phyloP scores from a whole-genome alignment of 75 land plant genomes.

The Larix kaempferi region DNA sequence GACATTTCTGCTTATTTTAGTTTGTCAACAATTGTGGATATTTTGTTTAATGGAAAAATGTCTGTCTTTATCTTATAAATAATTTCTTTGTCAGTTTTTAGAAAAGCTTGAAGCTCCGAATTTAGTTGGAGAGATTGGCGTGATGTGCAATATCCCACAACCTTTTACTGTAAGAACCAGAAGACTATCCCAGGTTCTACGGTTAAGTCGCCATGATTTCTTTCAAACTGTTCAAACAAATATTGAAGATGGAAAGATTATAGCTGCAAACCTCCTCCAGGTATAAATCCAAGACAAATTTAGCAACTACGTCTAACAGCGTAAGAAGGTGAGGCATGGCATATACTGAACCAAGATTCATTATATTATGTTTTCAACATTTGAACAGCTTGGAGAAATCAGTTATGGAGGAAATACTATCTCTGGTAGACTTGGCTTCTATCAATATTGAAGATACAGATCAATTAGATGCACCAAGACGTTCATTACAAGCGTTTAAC shows the following conservation, averaged over 20 bases:
- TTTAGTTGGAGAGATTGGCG: constrained; percentile 64
- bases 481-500: too few relatives aligned
- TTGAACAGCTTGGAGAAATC: not conserved
- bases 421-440: constrained; percentile 20
- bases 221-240: constrained; percentile 41
- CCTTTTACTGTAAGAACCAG: constrained; percentile 60
- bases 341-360: not conserved
- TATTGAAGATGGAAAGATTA: constrained; percentile 39
- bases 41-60: constrained; percentile 9
- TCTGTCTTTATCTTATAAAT: not conserved
- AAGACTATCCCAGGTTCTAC: constrained; percentile 48
- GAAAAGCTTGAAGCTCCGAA: constrained; percentile 34
- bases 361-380: constrained; percentile 4
- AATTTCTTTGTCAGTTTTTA: constrained; percentile 18
- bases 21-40: constrained; percentile 12
- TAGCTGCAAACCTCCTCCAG: constrained; percentile 50
- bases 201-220: constrained; percentile 53
- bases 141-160: constrained; percentile 59
- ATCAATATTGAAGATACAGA: constrained; percentile 26
- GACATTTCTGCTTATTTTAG: too few relatives aligned
- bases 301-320: not conserved
- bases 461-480: not conserved
- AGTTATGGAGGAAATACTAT: constrained; percentile 33
- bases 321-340: not conserved
- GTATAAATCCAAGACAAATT: constrained; percentile 19